phyloP scores from a whole-genome alignment of 1,284 basidiomycete species.

The Ganoderma sinense region DNA sequence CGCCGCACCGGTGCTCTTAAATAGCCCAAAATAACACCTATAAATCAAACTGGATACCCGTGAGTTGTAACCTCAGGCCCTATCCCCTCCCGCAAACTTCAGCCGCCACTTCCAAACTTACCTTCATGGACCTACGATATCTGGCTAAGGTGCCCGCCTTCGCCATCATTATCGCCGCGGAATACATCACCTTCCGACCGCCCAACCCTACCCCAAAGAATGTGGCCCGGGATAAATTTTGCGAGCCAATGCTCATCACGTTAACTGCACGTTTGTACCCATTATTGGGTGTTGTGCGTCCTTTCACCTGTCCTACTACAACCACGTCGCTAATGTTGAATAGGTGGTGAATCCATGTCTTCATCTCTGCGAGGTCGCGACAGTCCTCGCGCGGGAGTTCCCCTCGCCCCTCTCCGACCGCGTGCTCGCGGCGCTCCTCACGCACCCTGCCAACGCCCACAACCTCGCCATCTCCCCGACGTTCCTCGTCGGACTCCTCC shows the following conservation, averaged over 20 bases:
- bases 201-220: background rate
- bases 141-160: background rate
- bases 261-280: background rate
- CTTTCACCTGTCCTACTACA: background rate
- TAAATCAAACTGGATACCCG: too few relatives aligned
- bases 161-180: background rate
- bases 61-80: too few relatives aligned
- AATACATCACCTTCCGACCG: background rate
- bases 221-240: background rate
- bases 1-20: too few relatives aligned
- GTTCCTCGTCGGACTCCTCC: constrained; percentile 10
- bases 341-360: background rate
- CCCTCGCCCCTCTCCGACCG: background rate
- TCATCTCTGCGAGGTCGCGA: constrained; percentile 10
- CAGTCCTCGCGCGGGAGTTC: constrained; percentile 8
- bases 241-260: background rate
- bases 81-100: background rate
- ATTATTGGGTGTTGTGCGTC: background rate
- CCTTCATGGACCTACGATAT: background rate
- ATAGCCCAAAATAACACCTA: too few relatives aligned
- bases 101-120: background rate
- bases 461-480: background rate
- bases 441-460: background rate
- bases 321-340: background rate
- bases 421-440: constrained; percentile 8